phyloP scores from a whole-genome alignment of 257 asterid species.

The Nicotiana noctiflora region DNA sequence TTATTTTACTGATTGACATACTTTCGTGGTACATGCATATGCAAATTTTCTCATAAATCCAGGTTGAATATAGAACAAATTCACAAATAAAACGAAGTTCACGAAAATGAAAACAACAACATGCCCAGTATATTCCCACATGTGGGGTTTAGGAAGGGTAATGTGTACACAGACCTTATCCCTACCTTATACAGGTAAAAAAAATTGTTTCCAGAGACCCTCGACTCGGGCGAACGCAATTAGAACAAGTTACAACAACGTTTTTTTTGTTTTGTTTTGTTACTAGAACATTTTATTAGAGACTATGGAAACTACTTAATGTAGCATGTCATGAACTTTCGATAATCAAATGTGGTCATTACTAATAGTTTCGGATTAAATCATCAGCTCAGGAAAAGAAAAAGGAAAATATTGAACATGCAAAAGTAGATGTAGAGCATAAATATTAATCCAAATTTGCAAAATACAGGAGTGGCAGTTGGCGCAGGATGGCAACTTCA shows the following conservation, averaged over 20 bases:
- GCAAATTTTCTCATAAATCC: neutral
- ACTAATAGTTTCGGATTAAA: no score
- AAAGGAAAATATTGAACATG: neutral
- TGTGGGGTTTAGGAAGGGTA: no score
- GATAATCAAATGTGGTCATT: neutral
- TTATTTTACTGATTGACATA: neutral
- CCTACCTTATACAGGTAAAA: no score
- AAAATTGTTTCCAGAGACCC: no score
- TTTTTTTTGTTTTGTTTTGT: no score
- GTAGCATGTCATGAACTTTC: neutral
- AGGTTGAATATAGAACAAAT: neutral
- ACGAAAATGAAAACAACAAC: neutral
- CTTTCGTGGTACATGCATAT: neutral
- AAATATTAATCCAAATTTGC: neutral
- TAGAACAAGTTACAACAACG: neutral
- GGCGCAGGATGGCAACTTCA: conserved; percentile 39
- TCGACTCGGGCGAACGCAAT: no score
- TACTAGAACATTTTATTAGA: neutral
- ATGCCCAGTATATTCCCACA: no score
- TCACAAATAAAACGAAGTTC: neutral
- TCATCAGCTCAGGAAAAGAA: no score
- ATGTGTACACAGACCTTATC: no score
- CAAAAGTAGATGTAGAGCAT: neutral
- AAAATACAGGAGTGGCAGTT: conserved; percentile 31
- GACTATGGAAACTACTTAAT: neutral